Evolutionary conservation across 139 green algal genomes (phyloP).

Genomic region (Coelastrella sp.): DNA sequence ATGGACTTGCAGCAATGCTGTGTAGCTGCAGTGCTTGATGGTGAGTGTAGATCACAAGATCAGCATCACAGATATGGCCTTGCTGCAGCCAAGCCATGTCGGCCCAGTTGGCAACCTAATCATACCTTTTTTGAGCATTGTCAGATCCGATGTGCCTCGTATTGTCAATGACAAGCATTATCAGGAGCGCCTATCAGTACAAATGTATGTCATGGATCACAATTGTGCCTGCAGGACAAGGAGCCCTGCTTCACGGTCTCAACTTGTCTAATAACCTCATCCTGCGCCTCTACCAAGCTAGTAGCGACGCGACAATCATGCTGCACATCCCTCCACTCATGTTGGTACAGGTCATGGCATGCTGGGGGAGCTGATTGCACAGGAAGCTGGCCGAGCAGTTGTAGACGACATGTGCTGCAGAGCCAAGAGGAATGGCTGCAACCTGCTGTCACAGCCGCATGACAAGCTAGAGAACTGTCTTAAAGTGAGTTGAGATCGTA

Average conservation of each 20-base stretch:
- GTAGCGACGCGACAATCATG: neutral
- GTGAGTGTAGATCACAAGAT: neutral
- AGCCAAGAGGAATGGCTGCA: neutral
- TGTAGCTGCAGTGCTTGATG: conserved; percentile 35
- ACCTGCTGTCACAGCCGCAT: conserved; percentile 5
- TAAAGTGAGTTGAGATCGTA: neutral
- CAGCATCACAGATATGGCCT: no score
- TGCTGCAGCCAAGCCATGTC: no score
- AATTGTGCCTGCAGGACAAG: no score
- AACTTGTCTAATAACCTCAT: no score
- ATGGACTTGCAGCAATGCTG: conserved; percentile 34
- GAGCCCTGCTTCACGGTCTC: no score
- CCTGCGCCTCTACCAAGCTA: no score
- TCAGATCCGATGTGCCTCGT: no score
- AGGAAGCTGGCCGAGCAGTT: conserved; percentile 43
- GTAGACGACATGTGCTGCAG: conserved; percentile 35
- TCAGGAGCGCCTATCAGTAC: no score
- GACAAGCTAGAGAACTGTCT: conserved; percentile 14
- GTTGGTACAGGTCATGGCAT: conserved; percentile 61
- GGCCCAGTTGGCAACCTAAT: no score
- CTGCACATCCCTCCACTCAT: neutral
- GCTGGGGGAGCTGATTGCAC: conserved; percentile 58
- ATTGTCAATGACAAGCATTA: no score
- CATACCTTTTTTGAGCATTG: no score
- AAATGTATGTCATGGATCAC: no score